These are phyloP conservation scores for Dacryopinax primogenitus DNA, from an alignment of 768 basidiomycete species.

Conservation along the genomic window DNA sequence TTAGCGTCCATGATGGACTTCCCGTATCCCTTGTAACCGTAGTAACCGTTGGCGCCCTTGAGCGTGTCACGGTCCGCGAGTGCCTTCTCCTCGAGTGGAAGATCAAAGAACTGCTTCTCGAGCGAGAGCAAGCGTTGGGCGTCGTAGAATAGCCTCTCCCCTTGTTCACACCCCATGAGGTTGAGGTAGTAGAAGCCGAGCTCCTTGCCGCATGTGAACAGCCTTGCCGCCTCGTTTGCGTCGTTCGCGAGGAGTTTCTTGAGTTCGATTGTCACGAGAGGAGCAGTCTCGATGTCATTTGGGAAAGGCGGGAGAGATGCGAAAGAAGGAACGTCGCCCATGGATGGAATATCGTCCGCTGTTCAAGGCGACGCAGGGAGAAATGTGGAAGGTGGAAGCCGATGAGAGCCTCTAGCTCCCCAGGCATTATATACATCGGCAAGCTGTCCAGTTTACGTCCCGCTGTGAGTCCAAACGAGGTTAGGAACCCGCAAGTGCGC, in stretches of 20 bases:
- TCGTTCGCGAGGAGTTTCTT: slow-evolving; percentile 3
- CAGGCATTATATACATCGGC: too few species aligned
- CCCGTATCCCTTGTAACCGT: neutral
- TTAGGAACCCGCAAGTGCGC: too few species aligned
- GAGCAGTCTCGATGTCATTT: slow-evolving; percentile 4
- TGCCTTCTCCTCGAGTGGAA: slow-evolving; percentile 2
- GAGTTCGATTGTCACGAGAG: neutral
- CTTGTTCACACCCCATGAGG: neutral
- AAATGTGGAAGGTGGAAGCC: too few species aligned
- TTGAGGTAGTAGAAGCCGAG: slow-evolving; percentile 8
- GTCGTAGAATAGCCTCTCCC: slow-evolving; percentile 1
- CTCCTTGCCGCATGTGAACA: slow-evolving; percentile 6
- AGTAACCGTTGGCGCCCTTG: neutral
- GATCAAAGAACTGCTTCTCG: neutral
- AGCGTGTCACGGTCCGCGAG: neutral
- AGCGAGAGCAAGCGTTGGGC: neutral
- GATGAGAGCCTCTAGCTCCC: too few species aligned
- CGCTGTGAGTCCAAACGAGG: too few species aligned
- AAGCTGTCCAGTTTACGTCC: too few species aligned
- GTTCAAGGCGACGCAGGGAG: too few species aligned
- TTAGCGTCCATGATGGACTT: slow-evolving; percentile 2
- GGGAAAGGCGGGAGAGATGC: neutral
- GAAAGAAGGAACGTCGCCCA: slow-evolving; percentile 3
- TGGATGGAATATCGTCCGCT: neutral
- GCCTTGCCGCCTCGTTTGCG: neutral